Percentiles rank a stretch among this genome's conserved stretches.
phyloP scores from a whole-genome alignment of 441 rosid genomes.

The Geranium incanum region DNA sequence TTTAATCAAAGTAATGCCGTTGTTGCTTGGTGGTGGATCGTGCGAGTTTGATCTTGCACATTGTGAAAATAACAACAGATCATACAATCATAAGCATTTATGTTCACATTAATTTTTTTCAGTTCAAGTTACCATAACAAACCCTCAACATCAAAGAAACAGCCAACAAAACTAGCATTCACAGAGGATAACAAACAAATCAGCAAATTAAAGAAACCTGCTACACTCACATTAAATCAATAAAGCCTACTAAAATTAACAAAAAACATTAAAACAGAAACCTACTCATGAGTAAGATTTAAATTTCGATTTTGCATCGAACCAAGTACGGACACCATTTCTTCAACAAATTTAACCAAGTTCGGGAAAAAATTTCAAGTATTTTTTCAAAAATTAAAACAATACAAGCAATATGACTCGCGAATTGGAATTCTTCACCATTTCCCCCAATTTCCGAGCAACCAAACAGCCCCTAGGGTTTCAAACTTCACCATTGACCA shows the following conservation, averaged over 20 bases:
- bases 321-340: background rate
- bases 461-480: slow-evolving; percentile 42
- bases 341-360: slow-evolving; percentile 2
- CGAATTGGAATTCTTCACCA: background rate
- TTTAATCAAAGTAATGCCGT: background rate
- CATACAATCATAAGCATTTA: background rate
- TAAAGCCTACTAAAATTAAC: slow-evolving; percentile 18
- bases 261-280: background rate
- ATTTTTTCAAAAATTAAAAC: background rate
- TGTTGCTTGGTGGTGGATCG: background rate
- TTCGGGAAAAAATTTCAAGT: background rate
- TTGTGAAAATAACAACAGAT: background rate
- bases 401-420: slow-evolving; percentile 12
- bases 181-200: slow-evolving; percentile 7
- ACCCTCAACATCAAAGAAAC: slow-evolving; percentile 18
- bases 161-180: slow-evolving; percentile 4
- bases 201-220: slow-evolving; percentile 14
- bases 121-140: slow-evolving; percentile 14
- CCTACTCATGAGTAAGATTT: background rate
- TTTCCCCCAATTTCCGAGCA: slow-evolving; percentile 23
- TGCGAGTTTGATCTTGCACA: background rate
- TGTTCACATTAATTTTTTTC: background rate
- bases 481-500: slow-evolving; percentile 23
- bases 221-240: background rate
- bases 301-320: slow-evolving; percentile 14